Base-by-base conservation (phyloP, 2,329 filamentous ascomycete species). In the Akanthomyces muscarius region DNA sequence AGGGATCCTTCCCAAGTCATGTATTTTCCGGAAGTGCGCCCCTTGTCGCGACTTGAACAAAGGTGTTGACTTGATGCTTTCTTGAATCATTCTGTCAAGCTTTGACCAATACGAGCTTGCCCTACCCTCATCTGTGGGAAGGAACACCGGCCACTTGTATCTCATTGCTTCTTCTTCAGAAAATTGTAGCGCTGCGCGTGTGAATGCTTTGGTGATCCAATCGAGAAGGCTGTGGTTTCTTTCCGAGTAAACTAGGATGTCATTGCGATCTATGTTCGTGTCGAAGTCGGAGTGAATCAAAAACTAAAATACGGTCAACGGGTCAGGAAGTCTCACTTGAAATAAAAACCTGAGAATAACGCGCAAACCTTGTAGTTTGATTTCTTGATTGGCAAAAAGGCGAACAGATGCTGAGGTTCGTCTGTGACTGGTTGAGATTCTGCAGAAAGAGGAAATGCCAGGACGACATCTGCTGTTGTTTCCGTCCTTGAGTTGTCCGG, bases 281-380 rank as follows among this genome's bases (percentile, higher is more conserved):
- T 79, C 78, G 60, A 83, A 83, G 65, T 83, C 81, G 7, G 78
- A 73, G 11, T 83, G 80, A 14, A 84, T 78, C 2, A 83, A 66
- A 51, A 83, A 83, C 71, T 78, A 36, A 1, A 0, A n/a, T 4
- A 21, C 10, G 25, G 42, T 53, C 21, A 1, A 14, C 23, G 14
- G n/a, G 10, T 10, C 16, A 11, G 25, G 8, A 45, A 21, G 14
- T 6, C 4, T 28, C 28, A 23, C 2, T 28, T 4, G 2, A 44
- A 28, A 45, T 28, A 28, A 28, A 28, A 6, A 28, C 6, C 28
- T 3, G 28, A 28, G 28, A 28, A 28, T 28, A 6, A 28, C 28
- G 28, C 28, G 28, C 28, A 28, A 28, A 28, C 28, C 28, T 28
- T 28, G 28, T 28, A 33, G 3, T 16, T 21, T 30, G 51, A 70